These are phyloP conservation scores for Colletotrichum neosansevieriae DNA, from an alignment of 2,329 filamentous ascomycete genomes.

Conservation along the genomic window DNA sequence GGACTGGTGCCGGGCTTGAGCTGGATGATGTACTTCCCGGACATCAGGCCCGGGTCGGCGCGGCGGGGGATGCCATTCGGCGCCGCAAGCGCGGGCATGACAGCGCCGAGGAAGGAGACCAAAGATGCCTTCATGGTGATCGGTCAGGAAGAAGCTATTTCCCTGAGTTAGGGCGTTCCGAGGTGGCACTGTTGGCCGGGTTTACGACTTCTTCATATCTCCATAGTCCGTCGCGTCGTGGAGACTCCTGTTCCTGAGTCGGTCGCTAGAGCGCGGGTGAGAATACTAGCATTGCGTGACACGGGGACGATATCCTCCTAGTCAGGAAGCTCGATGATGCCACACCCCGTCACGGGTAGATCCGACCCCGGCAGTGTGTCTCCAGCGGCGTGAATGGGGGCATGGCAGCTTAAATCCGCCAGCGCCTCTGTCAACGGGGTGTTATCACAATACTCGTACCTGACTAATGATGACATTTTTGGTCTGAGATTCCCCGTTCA, in stretches of 20 bases:
- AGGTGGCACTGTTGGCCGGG: neutral
- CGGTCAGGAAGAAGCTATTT: neutral
- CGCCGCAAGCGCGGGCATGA: conserved; percentile 23
- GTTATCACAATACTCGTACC: too few species aligned
- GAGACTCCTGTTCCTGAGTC: conserved; percentile 24
- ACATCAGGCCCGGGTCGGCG: conserved; percentile 43
- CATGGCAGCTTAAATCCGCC: neutral
- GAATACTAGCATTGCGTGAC: conserved; percentile 24
- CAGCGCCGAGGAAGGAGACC: conserved; percentile 18
- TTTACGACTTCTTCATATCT: conserved; percentile 5
- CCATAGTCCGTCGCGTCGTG: neutral
- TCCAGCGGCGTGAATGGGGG: neutral
- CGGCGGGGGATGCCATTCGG: conserved; percentile 17
- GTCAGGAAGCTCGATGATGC: conserved; percentile 33
- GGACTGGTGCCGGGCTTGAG: conserved; percentile 52
- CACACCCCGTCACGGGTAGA: conserved; percentile 26
- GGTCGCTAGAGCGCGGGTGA: neutral
- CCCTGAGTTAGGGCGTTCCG: neutral
- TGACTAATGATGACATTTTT: too few species aligned
- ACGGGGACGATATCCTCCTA: conserved; percentile 24
- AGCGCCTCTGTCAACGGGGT: neutral
- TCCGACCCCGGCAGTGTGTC: conserved; percentile 32
- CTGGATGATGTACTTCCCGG: conserved; percentile 60
- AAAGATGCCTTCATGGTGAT: conserved; percentile 30
- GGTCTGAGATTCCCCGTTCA: too few species aligned